Conservation (phyloP, 306 rosid species). For the Hippophae tibetana region DNA sequence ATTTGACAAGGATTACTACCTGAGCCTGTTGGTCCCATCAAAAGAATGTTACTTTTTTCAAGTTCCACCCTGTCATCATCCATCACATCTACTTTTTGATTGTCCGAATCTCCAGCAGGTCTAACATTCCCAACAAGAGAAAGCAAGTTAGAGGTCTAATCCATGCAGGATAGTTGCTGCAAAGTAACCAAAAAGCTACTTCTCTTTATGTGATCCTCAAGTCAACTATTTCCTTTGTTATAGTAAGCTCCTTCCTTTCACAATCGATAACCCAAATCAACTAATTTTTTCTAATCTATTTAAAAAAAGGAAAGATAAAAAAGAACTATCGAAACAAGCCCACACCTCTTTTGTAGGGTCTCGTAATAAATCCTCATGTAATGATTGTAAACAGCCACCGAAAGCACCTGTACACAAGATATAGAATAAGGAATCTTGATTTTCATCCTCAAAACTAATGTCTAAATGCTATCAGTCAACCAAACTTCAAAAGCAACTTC, state of each 20-base stretch:
- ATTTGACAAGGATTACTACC: conserved; percentile 38
- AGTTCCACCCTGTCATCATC: conserved; percentile 85
- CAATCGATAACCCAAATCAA: too few relatives aligned
- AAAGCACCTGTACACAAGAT: conserved; percentile 55
- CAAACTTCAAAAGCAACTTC: too few relatives aligned
- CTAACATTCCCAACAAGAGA: conserved; percentile 52
- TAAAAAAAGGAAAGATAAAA: background rate
- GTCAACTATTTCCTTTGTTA: too few relatives aligned
- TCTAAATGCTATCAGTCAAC: background rate
- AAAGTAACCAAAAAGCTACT: background rate
- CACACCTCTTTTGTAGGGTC: conserved; percentile 38
- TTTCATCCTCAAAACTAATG: background rate
- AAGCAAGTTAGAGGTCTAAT: conserved; percentile 25
- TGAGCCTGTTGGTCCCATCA: conserved; percentile 99
- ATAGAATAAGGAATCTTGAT: conserved; percentile 2
- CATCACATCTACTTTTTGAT: conserved; percentile 28
- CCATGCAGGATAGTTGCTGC: conserved; percentile 10
- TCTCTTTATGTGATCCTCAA: too few relatives aligned
- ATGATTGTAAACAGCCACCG: conserved; percentile 97
- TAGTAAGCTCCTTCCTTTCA: too few relatives aligned
- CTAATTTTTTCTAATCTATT: background rate
- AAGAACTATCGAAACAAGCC: conserved; percentile 14
- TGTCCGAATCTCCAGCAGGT: conserved; percentile 65
- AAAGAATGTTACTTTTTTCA: conserved; percentile 93
- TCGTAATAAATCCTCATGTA: conserved; percentile 78